A percentile compares a stretch with the other conserved stretches of the same genome.
phyloP scores from a whole-genome alignment of 2,329 filamentous ascomycete genomes.

The Alternaria brassicicola region DNA sequence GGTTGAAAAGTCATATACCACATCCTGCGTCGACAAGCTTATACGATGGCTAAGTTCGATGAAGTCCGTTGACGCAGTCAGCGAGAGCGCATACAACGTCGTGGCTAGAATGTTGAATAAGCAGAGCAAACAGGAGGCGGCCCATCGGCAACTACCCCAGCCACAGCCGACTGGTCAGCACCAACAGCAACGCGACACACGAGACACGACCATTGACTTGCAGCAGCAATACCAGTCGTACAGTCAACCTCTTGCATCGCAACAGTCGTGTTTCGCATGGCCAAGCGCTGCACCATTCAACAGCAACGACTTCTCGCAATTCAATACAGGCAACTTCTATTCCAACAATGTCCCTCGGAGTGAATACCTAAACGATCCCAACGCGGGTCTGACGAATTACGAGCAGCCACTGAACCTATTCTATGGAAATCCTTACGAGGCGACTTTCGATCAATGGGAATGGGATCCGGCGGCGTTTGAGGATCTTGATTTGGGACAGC shows the following conservation, averaged over 20 bases:
- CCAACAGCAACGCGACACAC: neutral
- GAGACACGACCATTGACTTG: neutral
- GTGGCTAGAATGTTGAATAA: conserved; percentile 18
- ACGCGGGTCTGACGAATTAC: neutral
- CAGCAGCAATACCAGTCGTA: neutral
- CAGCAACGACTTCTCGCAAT: neutral
- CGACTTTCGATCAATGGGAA: conserved; percentile 17
- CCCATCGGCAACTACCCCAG: neutral
- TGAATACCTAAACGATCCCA: neutral
- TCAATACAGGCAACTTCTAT: neutral
- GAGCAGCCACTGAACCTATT: conserved; percentile 8
- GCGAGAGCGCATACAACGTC: conserved; percentile 36
- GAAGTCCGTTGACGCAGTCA: conserved; percentile 33
- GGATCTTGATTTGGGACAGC: neutral
- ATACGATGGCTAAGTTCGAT: conserved; percentile 41
- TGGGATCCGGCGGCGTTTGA: conserved; percentile 4
- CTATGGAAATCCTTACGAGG: conserved; percentile 20
- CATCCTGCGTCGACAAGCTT: conserved; percentile 33
- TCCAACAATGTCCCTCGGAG: neutral
- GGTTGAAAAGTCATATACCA: conserved; percentile 30
- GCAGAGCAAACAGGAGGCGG: neutral
- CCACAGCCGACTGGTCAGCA: neutral
- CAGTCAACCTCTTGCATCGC: neutral
- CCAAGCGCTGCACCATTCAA: neutral
- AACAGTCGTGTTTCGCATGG: neutral